These are phyloP conservation scores for Ceratobasidium papillatum DNA, from an alignment of 1,284 basidiomycete species.

Conservation along the genomic window DNA sequence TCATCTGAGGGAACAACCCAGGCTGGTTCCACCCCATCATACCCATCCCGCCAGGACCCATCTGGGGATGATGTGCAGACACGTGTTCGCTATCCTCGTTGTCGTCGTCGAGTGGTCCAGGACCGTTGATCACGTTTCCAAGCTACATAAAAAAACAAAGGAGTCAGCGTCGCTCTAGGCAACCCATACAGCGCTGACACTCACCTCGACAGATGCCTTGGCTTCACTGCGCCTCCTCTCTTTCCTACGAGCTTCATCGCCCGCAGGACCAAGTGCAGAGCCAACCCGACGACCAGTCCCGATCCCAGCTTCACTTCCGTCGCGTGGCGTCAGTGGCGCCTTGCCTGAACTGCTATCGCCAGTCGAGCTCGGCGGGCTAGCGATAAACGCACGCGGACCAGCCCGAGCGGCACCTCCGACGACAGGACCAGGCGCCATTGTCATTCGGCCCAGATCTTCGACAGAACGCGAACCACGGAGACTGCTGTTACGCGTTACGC, in stretches of 20 bases:
- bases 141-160: conserved; percentile 57
- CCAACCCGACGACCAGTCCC: conserved; percentile 47
- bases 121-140: conserved; percentile 80
- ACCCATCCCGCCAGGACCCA: conserved; percentile 13
- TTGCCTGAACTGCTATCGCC: conserved; percentile 78
- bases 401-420: neutral
- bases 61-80: neutral
- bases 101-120: conserved; percentile 63
- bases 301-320: conserved; percentile 75
- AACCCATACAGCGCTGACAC: conserved; percentile 45
- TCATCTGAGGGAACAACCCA: conserved; percentile 30
- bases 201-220: conserved; percentile 79
- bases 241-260: conserved; percentile 52
- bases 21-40: conserved; percentile 38
- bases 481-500: conserved; percentile 34
- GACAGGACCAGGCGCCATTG: neutral
- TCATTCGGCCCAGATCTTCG: conserved; percentile 32
- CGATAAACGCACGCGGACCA: conserved; percentile 22
- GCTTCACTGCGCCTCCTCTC: conserved; percentile 78
- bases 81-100: conserved; percentile 58
- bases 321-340: conserved; percentile 73
- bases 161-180: neutral
- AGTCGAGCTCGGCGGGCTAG: conserved; percentile 57
- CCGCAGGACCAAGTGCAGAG: conserved; percentile 50
- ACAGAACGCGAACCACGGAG: conserved; percentile 30